Evolutionary conservation across 495 filamentous ascomycete species (phyloP).

Genomic region (Ramalina peruviana): DNA sequence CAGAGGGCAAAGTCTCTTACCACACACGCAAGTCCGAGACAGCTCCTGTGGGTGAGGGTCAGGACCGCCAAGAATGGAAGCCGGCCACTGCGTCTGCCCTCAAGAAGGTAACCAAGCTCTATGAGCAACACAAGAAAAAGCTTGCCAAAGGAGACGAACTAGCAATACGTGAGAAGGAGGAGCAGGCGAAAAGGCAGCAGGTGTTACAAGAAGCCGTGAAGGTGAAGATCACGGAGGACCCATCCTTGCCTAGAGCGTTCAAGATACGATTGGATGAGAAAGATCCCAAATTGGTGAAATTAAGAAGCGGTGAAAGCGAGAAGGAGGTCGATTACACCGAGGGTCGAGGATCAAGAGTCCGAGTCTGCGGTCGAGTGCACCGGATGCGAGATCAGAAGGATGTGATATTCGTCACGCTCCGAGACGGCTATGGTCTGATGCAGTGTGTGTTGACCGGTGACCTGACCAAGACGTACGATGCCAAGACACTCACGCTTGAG

Average conservation of each 20-base stretch:
- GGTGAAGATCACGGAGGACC: conserved; percentile 67
- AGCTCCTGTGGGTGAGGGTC: conserved; percentile 46
- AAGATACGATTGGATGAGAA: conserved; percentile 61
- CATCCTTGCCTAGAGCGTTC: conserved; percentile 61
- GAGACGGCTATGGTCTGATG: conserved; percentile 80
- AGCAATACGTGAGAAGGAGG: conserved; percentile 55
- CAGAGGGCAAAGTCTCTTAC: conserved; percentile 44
- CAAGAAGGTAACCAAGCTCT: conserved; percentile 66
- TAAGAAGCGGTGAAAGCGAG: conserved; percentile 36
- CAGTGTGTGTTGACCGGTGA: conserved; percentile 79
- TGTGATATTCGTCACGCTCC: conserved; percentile 71
- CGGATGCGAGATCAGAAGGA: conserved; percentile 74
- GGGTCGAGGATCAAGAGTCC: conserved; percentile 49
- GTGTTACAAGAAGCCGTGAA: conserved; percentile 80
- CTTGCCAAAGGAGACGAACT: conserved; percentile 52
- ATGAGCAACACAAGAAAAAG: conserved; percentile 66
- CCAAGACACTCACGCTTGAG: conserved; percentile 73
- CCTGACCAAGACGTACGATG: conserved; percentile 85
- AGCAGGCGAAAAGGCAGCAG: conserved; percentile 49
- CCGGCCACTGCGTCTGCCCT: conserved; percentile 66
- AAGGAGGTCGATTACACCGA: conserved; percentile 19
- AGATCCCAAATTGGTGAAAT: conserved; percentile 41
- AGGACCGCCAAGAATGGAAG: conserved; percentile 58
- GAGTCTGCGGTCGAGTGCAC: conserved; percentile 77
- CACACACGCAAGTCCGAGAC: conserved; percentile 54